Evolutionary conservation across 2,329 filamentous ascomycete genomes (phyloP), one percentile per base, ranked within the genome.

Genomic region (Aspergillus carbonarius): DNA sequence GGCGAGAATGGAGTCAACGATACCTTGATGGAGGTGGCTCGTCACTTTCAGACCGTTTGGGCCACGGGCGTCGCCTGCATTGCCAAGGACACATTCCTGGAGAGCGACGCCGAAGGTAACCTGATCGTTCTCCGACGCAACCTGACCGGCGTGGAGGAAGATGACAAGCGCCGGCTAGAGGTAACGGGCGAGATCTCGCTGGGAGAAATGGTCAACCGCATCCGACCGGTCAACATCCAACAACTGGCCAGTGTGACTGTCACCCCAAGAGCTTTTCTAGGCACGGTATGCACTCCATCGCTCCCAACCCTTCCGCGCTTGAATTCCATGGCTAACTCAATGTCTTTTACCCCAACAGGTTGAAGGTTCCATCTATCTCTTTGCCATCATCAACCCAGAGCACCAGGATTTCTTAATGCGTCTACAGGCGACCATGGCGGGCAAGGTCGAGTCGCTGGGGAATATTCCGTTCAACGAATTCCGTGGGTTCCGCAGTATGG

Each of bases 131-230:
- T 98, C n/a, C 82, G 86, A 53, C 85, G 87, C 37, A 93, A 97
- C 66, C 69, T 79, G 2, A 82, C 87, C 2, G 91, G 90, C 0
- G 87, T 92, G 1, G 92, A 88, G 0, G 82, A 84, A 1, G 88
- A 95, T 54, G 92, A 96, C 66, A 84, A 83, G 60, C 83, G 83
- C 51, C 82, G 86, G 27, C 77, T 98, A 64, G 83, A 91, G 42
- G 81, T 92, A 5, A 91, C 86, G 0, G 88, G 89, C 60, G 93
- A 97, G 74, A 86, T 98, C 62, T 87, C 89, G 46, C 81, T 99
- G 9, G 93, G 95, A 1, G 93, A 99, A 73, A 92, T 95, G 84
- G 91, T 98, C 56, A 99, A 99, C 71, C 85, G 87, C 32, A 96
- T 98, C 56, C 85, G 88, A 20, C 85, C 85, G 27, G 85, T 98